Base-by-base conservation (phyloP, 139 green algal species). In the Microglena sp. region DNA sequence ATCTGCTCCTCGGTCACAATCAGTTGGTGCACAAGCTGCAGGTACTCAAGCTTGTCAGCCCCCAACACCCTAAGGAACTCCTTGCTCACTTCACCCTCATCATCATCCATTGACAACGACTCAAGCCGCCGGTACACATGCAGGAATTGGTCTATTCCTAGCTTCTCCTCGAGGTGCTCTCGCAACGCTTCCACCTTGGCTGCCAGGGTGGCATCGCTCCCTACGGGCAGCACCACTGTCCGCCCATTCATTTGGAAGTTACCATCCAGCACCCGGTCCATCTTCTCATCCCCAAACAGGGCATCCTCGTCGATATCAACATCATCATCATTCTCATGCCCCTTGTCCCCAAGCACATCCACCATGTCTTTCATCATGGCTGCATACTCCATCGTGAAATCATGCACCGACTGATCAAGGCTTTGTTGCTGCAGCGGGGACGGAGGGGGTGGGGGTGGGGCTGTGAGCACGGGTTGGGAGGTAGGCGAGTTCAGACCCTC, bases 21-120 rank as follows among this genome's bases (percentile, higher is more conserved):
- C 26, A 88, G 77, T 75, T 88, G 82, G 59, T 88, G 72, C 34
- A 86, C 73, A 45, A 86, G 79, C 56, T 78, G 68, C 61, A 88
- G 64, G 61, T 76, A 84, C 3, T 57, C 63, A 67, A 86, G 72
- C 43, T 76, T 69, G 8, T 80, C 79, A 26, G 46, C 31, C 18
- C 82, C 82, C 40, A 88, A 66, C 45, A 83, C 29, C 22, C 32
- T 68, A 40, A 82, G 55, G 45, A 88, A 74, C 59, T 80, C 55
- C 0, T 46, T 58, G 29, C 60, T 69, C 21, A 82, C 68, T 3
- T 69, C 31, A 15, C 43, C 62, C 60, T 82, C 73, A n/a, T 86
- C 82, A 28, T 84, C 78, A 3, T 82, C 76, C 0, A 63, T 28
- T 5, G 61, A 64, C 62, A 88, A 55, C 2, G 64, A 71, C 73